Evolutionary conservation across 2,329 filamentous ascomycete genomes (phyloP), one percentile per base, ranked within the genome.

Genomic region (Penicillium sp.): DNA sequence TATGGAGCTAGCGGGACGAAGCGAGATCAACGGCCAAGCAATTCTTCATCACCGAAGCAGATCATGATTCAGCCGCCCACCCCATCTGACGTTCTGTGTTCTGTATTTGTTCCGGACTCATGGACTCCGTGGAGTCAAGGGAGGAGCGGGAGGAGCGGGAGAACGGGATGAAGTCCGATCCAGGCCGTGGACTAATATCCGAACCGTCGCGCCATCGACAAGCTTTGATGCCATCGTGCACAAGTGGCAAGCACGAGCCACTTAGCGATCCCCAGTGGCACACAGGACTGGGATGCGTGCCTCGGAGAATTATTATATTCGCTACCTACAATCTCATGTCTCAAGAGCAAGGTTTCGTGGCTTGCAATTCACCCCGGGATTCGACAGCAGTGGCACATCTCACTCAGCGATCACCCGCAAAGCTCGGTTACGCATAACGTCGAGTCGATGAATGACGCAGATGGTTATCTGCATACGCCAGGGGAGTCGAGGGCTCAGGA

Each of bases 141-240:
- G n/a, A 9, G 23, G 7, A 7, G 13, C 20, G 31, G n/a, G n/a
- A 9, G 23, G 7, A 7, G 13, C 20, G 31, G 31, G 44, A 45
- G 48, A 28, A 52, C 47, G 55, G 56, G 44, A n/a, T 32, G 20
- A 54, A 54, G 47, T 53, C 57, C 54, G 55, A 56, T 49, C 47
- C 46, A 37, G 9, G 20, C 32, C 32, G 15, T 37, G 33, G 33
- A 37, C 15, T 37, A 47, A 50, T 41, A 38, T 46, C 56, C 53
- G 47, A 53, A 43, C 47, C 47, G n/a, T 41, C 28, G 44, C 44
- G 44, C 44, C 27, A 46, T 51, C 46, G 43, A 41, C 49, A 46
- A 46, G 49, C 46, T 42, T 56, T 53, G 49, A 59, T 57, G 52
- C 53, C 51, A 55, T 58, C 49, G 49, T 56, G 57, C 50, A 57